Base-by-base conservation (phyloP, 2,329 filamentous ascomycete genomes). In the Ophiostoma ulmi region DNA sequence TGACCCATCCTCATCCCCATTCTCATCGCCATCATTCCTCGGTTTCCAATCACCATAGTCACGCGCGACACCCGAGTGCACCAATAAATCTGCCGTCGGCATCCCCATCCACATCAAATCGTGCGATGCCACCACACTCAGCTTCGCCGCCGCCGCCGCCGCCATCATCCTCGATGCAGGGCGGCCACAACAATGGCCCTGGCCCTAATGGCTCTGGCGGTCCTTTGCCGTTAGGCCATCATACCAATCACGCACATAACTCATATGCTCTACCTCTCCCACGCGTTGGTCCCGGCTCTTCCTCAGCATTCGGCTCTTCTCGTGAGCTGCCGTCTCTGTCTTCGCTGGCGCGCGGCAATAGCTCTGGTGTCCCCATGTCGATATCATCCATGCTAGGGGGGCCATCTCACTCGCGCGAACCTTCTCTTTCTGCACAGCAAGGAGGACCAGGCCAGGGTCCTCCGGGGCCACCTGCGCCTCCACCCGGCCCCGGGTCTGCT, bases 331-430 rank as follows among this genome's bases (percentile, higher is more conserved):
- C 85, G 0, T 83, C 86, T 1, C 79, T 88, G 14, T 79, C 81
- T 38, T 80, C 84, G 14, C 78, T 88, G 26, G 77, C 83, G 36
- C 81, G 86, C 72, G 80, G 83, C 3, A 82, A 80, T 35, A 81
- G 79, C 70, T 80, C 80, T 0, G 82, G 83, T 63, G 86, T 84
- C 76, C 85, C 84, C 76, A 88, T 88, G 86, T 87, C 86, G 26
- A 87, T 88, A 77, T 87, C 85, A 1, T 84, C 85, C 6, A 87
- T 88, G 85, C 79, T 88, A 6, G 86, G 86, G 22, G 85, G 84
- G 0, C 83, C 84, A 67, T 36, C 69, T 6, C 78, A 78, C 58
- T 77, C 79, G 13, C 79, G 81, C 1, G 79, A 81, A 7, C 72
- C 77, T 8, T 70, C 76, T 22, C 75, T 75, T 6, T 78, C 81